Evolutionary conservation across 208 protist species (phyloP).

Genomic region (Pavlovales sp.): DNA sequence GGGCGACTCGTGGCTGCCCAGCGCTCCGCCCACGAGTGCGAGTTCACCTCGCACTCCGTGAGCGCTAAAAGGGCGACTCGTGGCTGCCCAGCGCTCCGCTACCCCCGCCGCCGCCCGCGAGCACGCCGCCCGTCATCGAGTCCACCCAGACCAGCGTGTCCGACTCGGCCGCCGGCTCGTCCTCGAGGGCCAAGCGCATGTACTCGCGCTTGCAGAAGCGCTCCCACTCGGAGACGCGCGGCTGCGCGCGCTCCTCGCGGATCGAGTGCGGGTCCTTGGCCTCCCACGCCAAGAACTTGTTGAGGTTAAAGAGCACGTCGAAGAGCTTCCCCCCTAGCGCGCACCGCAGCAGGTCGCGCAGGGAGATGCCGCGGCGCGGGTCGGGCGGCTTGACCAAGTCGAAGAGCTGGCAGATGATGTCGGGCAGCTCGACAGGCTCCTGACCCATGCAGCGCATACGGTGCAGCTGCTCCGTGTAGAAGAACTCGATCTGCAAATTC

Average conservation of each 20-base stretch:
- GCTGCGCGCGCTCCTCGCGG: conserved; percentile 62
- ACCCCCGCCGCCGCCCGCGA: too few relatives aligned
- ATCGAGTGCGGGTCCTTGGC: conserved; percentile 77
- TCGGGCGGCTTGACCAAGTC: conserved; percentile 77
- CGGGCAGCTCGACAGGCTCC: conserved; percentile 72
- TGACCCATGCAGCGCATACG: conserved; percentile 65
- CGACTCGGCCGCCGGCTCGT: not conserved
- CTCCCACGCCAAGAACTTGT: conserved; percentile 85
- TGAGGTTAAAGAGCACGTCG: conserved; percentile 85
- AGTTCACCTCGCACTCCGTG: too few relatives aligned
- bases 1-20: too few relatives aligned
- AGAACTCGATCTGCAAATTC: conserved; percentile 63
- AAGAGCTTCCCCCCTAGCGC: conserved; percentile 75
- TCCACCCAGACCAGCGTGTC: not conserved
- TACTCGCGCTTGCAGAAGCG: conserved; percentile 62
- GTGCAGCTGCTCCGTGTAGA: conserved; percentile 78
- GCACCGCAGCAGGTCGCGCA: conserved; percentile 77
- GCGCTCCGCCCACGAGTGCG: too few relatives aligned
- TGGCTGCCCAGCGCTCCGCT: too few relatives aligned
- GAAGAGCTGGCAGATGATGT: conserved; percentile 84
- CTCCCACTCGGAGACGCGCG: conserved; percentile 75
- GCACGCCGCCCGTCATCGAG: too few relatives aligned
- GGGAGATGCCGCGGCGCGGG: conserved; percentile 63
- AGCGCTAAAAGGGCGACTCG: too few relatives aligned
- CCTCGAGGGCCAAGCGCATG: not conserved